phyloP scores from a whole-genome alignment of 2,329 filamentous ascomycete species.

The Trichoderma koningiopsis region DNA sequence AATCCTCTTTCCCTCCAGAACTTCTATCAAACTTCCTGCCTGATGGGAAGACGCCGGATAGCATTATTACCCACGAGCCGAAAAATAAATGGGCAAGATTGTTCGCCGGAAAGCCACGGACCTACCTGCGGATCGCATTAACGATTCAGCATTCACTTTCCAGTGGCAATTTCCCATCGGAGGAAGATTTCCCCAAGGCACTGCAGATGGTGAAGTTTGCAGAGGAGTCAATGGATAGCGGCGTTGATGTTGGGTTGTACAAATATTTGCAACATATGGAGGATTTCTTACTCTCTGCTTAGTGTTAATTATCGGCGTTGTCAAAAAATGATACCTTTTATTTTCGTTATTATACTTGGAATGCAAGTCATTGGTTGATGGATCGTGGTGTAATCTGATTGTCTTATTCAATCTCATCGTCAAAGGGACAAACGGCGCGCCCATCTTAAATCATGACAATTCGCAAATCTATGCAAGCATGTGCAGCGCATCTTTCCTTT shows the following conservation, averaged over 20 bases:
- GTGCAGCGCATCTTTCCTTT: not conserved
- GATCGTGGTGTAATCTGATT: too few relatives aligned
- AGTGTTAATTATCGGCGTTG: not conserved
- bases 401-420: not conserved
- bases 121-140: conserved; percentile 10
- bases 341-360: not conserved
- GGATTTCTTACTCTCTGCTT: conserved; percentile 12
- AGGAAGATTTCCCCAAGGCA: conserved; percentile 18
- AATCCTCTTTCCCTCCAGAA: conserved; percentile 1
- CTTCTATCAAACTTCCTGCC: conserved; percentile 1
- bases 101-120: conserved; percentile 8
- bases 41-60: not conserved
- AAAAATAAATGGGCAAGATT: conserved; percentile 15
- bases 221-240: not conserved
- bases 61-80: not conserved
- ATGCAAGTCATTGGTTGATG: not conserved
- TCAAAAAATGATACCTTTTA: not conserved
- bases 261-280: conserved; percentile 22
- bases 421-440: not conserved
- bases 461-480: not conserved
- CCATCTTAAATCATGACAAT: not conserved
- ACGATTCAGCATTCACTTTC: conserved; percentile 22
- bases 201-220: conserved; percentile 15
- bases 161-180: conserved; percentile 3
- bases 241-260: conserved; percentile 10